Base-by-base conservation (phyloP, 768 basidiomycete species). In the Amanita molliuscula region DNA sequence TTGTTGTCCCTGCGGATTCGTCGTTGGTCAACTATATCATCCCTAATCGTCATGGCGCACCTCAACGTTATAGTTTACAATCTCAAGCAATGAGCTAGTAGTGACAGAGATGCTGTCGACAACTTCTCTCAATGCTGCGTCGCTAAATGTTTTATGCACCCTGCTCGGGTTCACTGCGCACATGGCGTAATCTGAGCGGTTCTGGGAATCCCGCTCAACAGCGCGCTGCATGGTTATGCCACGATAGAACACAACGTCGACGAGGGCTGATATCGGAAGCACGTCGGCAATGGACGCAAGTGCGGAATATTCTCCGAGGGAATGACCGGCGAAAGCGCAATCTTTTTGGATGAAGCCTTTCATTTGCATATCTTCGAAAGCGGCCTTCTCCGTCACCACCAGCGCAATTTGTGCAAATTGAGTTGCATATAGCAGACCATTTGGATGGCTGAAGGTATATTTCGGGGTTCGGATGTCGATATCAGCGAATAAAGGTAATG, bases 141-240 rank as follows among this genome's bases (percentile, higher is more conserved):
- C 96, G 55, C 82, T 92, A 75, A 99, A 99, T 1, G 89, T 84
- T 64, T 84, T 85, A 29, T 91, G 90, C 54, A 99, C 89, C 49
- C 95, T 86, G 58, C 90, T 85, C 3, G 95, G 95, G 65, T 99
- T 98, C 58, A 96, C 88, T n/a, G 96, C 95, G 66, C 93, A 94
- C 96, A 99, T 98, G 7, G 92, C 94, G 59, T 97, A 99, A 63
- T 94, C 92, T 21, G 91, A 95, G 33, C 96, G 81, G 60, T 94
- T 94, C 51, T 88, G 73, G 1, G 84, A 74, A 62, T 99, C 96
- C 28, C 96, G 90, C 67, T 96, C 92, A 51, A 99, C 96, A 23
- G 96, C 96, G 20, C 96, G 91, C 62, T 98, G 96, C 96, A 98
- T 99, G 31, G 96, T 99, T 62, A 99, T 94, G 58, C 96, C 96